A percentile compares a stretch with the other conserved stretches of the same genome.
phyloP scores from a whole-genome alignment of 305 asterid species.

The Plantago coronopus region DNA sequence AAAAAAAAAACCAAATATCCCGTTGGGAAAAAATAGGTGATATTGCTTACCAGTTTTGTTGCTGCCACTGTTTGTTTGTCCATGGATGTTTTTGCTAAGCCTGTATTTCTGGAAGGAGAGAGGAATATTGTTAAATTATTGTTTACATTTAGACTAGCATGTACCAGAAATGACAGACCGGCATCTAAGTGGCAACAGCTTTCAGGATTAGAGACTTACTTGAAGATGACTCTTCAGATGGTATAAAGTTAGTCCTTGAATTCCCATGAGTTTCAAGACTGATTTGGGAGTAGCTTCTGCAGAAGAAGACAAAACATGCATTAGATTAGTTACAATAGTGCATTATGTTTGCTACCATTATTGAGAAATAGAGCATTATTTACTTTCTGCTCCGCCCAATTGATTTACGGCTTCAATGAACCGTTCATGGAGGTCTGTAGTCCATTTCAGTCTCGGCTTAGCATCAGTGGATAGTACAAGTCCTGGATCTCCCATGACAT shows the following conservation, averaged over 20 bases:
- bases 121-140: slow-evolving; percentile 15
- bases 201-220: slow-evolving; percentile 38
- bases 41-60: slow-evolving; percentile 61
- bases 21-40: slow-evolving; percentile 14
- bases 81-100: slow-evolving; percentile 82
- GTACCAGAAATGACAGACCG: slow-evolving; percentile 11
- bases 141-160: slow-evolving; percentile 4
- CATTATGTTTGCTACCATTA: slow-evolving; percentile 11
- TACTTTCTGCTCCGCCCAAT: slow-evolving; percentile 99
- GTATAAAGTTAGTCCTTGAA: slow-evolving; percentile 89
- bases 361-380: slow-evolving; percentile 20
- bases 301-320: slow-evolving; percentile 26
- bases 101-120: slow-evolving; percentile 74
- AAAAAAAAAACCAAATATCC: too few relatives aligned
- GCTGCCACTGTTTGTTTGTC: slow-evolving; percentile 62
- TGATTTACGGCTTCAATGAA: slow-evolving; percentile 95
- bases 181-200: neutral
- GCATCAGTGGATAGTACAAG: slow-evolving; percentile 97
- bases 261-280: slow-evolving; percentile 96
- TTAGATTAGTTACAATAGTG: slow-evolving; percentile 27
- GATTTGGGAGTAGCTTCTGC: slow-evolving; percentile 99
- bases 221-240: slow-evolving; percentile 99
- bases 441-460: slow-evolving; percentile 97
- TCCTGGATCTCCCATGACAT: slow-evolving; percentile 66
- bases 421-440: slow-evolving; percentile 88